Evolutionary conservation across 768 basidiomycete species (phyloP), one percentile per base, ranked within the genome.

Genomic region (Panellus pusillus): DNA sequence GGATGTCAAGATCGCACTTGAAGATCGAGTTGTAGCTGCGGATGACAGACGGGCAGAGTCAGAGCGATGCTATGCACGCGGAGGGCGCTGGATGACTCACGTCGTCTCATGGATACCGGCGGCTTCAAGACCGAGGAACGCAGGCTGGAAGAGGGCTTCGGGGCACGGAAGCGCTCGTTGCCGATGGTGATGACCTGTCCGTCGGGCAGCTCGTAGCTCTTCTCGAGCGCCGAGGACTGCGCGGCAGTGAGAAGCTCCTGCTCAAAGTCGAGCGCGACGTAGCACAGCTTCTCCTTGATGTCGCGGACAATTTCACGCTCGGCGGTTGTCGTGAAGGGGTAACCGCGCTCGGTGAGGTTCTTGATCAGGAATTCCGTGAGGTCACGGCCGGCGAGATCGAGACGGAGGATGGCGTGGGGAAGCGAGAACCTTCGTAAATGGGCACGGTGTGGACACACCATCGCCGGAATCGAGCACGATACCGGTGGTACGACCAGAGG

Each of bases 111-210:
- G 83, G 28, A 44, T 27, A 29, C 43, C 43, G n/a, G 43, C 18
- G 20, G 43, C 24, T 29, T 44, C 43, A 24, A 64, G 78, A 66
- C 84, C 84, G 54, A 85, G 71, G 73, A 87, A 78, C 12, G 79
- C 72, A 51, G 84, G 84, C 72, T 84, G 82, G 83, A 86, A 87
- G 67, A 87, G 77, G 29, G 83, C 83, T 68, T 87, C 84, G 84
- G 83, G 50, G 80, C 79, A 68, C 84, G 81, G 84, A 85, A 76
- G 72, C 84, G 77, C 73, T 87, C 84, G 71, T 82, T 83, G 49
- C 83, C 84, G 62, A 86, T 84, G 63, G 83, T 86, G 64, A 88
- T 44, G 19, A 24, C 24, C 19, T 44, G 43, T 24, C 43, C 43
- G 43, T 44, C 43, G 19, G 43, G 18, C 24, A 44, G 19, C 43